These are phyloP conservation scores for Lipomyces spencermartinsiae DNA, from an alignment of 805 yeast species.

Conservation along the genomic window DNA sequence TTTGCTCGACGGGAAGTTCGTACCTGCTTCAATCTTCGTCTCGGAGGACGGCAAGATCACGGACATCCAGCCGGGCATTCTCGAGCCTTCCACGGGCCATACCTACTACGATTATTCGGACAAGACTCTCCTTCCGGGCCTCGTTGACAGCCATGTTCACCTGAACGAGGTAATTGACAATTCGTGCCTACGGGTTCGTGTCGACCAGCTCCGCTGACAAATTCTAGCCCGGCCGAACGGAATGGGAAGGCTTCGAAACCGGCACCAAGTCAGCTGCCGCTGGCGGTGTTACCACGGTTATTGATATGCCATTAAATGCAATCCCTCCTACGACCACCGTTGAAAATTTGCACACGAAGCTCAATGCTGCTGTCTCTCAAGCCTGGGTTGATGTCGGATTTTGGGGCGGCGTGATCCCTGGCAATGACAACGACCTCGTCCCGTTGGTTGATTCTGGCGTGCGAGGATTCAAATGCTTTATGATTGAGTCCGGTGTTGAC, in stretches of 20 bases:
- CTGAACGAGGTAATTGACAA: constrained; percentile 62
- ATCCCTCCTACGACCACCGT: constrained; percentile 93
- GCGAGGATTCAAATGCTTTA: constrained; percentile 89
- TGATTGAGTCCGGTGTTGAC: constrained; percentile 95
- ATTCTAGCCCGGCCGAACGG: constrained; percentile 83
- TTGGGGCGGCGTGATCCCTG: constrained; percentile 95
- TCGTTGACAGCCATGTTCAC: constrained; percentile 93
- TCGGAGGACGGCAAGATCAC: constrained; percentile 62
- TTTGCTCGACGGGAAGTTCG: constrained; percentile 38
- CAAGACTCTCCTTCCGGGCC: constrained; percentile 78
- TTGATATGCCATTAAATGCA: constrained; percentile 96
- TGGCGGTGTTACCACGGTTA: constrained; percentile 95
- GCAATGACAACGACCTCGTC: constrained; percentile 67
- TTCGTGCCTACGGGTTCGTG: not conserved
- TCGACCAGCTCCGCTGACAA: not conserved
- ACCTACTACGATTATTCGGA: constrained; percentile 66
- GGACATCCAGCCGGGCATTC: constrained; percentile 48
- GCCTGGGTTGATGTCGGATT: constrained; percentile 94
- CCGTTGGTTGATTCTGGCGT: constrained; percentile 88
- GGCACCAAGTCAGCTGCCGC: constrained; percentile 94
- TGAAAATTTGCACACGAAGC: constrained; percentile 72
- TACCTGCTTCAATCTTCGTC: constrained; percentile 43
- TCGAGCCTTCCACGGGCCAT: constrained; percentile 28
- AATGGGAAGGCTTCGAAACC: constrained; percentile 98
- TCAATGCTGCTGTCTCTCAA: constrained; percentile 78